Base-by-base conservation (phyloP, 768 basidiomycete species). In the Amanita rubescens region DNA sequence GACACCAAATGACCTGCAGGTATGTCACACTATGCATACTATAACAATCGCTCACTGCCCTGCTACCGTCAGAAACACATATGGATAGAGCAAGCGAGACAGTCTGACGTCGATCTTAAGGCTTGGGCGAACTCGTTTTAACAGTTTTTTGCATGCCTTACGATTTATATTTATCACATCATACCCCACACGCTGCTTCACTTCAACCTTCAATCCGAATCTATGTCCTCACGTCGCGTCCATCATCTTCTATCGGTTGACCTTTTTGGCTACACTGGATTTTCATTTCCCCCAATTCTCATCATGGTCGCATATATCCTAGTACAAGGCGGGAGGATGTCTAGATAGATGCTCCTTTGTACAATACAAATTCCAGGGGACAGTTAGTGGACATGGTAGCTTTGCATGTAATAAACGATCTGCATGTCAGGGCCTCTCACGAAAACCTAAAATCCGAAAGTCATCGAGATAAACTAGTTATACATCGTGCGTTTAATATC, bases 1-100 rank as follows among this genome's bases (percentile, higher is more conserved):
- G 70, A 90, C 90, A 27, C 94, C 94, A 6, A 94, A 92, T 66
- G 90, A 95, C 62, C 69, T 97, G 17, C 67, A 89, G 71, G 87
- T 93, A 64, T 37, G 84, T 76, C 34, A 7, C 45, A 34, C 30
- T 41, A 48, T 50, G 9, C 1, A 32, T 32, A 10, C 9, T 14
- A 14, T 43, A 55, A 44, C 20, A 56, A 55, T 25, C 9, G 25
- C 25, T 41, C 49, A 15, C 32, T 38, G 33, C 9, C 33, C 30
- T 45, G 54, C 30, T 14, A 51, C 52, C 17, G 57, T n/a, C 51
- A 92, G 90, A 80, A 82, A 70, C 79, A 87, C 58, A 65, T 75
- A 19, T 93, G 90, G 90, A 81, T 92, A 67, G 78, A 80, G 51
- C 73, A 76, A 45, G 79, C 87, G 7, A 73, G 74, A 60, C 66